Base-by-base conservation (phyloP, 495 filamentous ascomycete genomes). In the Massariosphaeria phaeospora region DNA sequence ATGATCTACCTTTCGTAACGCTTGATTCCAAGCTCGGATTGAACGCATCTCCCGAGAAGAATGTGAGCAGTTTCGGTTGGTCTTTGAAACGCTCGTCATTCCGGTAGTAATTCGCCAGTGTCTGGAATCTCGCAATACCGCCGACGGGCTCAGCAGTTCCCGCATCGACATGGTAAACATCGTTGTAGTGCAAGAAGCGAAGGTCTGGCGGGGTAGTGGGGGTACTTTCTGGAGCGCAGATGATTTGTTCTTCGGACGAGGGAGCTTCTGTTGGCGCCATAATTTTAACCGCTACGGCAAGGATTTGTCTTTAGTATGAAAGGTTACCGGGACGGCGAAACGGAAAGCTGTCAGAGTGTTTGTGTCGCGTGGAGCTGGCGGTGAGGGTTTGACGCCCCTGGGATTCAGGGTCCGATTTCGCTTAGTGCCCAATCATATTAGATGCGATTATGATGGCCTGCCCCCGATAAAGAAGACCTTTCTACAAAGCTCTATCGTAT, bases 41-140 rank as follows among this genome's bases (percentile, higher is more conserved):
- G 71, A 90, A 96, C 2, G 84, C 88, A 77, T 96, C 90, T 30
- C 90, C 89, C 8, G 88, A 93, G 70, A 96, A 96, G 57, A 95
- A 75, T 6, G 87, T 91, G 8, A 94, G 67, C 10, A 89, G 70
- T 13, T 78, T 69, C 4, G 87, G 75, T 57, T 86, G 84, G 7
- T 69, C 76, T 18, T 71, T 64, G 64, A 79, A 93, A 18, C 69
- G 70, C 11, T 76, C 66, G 42, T 78, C 70, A 2, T 73, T 69
- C 18, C 82, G 79, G 69, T 95, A 96, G 67, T 88, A 71, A 40
- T 88, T 82, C 33, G 79, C 72, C 8, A 93, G 73, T n/a, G 82
- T 80, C 57, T 91, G 82, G 69, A 96, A 95, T 18, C 90, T 80
- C 7, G 86, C 69, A 29, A 82, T 75, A 7, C 90, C 90, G 35